Evolutionary conservation across 768 basidiomycete genomes (phyloP), one percentile per base, ranked within the genome.

Genomic region (Floccularia luteovirens): DNA sequence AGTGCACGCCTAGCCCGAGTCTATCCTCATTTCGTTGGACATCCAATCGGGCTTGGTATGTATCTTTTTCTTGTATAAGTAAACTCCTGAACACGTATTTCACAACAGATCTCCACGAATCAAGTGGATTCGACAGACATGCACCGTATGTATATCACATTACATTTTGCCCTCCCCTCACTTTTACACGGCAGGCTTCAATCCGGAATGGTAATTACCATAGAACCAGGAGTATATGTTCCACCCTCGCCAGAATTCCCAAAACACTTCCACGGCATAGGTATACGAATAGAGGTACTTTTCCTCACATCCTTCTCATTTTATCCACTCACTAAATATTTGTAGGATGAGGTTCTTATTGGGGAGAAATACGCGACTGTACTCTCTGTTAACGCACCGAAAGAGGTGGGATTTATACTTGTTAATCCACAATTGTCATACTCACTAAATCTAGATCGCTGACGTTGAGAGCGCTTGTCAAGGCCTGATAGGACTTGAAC

Each of bases 21-120:
- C 50, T 99, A 97, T 54, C 96, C 96, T 1, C 96, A 99, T 65
- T 90, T 80, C 47, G 59, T 99, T 34, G 79, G 87, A 20, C 96
- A 99, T 63, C 86, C 88, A 5, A 82, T 98, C 25, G 96, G 96
- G 4, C 81, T 96, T 36, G 86, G 87, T 83, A 35, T 36, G 77
- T 60, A 12, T 16, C 42, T 12, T 41, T 23, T 13, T 24, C 39
- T 34, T 24, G 23, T 31, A 21, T 22, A 24, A 5, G 2, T 24
- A 16, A 10, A 28, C 38, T 42, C 21, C 10, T 24, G 12, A 31
- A 31, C 16, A 24, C 31, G 27, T 16, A 22, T 35, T 30, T 33
- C 28, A 45, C 25, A 42, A 4, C 43, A 89, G 94, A 98, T 63
- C 57, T 98, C 39, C 94, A 98, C 50, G 96, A 98, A 54, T 86